Evolutionary conservation across 768 basidiomycete species (phyloP).

Genomic region (Agaricus sinodeliciosus): DNA sequence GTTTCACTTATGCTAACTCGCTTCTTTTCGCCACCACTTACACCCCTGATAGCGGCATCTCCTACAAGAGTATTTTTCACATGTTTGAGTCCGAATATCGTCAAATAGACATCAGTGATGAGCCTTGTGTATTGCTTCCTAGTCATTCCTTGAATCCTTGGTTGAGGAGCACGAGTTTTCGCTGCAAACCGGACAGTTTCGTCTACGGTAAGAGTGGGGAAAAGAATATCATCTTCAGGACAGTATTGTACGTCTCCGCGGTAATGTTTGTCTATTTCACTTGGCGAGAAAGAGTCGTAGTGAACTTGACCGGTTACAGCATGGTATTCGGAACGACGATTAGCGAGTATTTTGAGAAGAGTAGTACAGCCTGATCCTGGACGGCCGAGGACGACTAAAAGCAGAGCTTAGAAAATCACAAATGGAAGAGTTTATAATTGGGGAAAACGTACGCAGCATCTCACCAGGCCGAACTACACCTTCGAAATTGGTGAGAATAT

Average conservation of each 20-base stretch:
- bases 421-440: background rate
- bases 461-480: conserved; percentile 64
- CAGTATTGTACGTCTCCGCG: conserved; percentile 79
- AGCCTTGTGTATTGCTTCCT: conserved; percentile 37
- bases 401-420: background rate
- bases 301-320: conserved; percentile 60
- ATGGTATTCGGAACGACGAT: conserved; percentile 65
- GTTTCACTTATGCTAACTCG: conserved; percentile 60
- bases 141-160: conserved; percentile 34
- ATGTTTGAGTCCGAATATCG: conserved; percentile 73
- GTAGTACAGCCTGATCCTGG: conserved; percentile 85
- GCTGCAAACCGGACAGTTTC: conserved; percentile 71
- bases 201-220: conserved; percentile 76
- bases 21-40: conserved; percentile 75
- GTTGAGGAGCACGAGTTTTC: conserved; percentile 58
- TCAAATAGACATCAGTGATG: conserved; percentile 50
- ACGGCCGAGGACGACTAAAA: conserved; percentile 72
- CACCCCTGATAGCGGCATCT: conserved; percentile 67
- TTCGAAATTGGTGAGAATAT: conserved; percentile 57
- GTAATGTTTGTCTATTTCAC: conserved; percentile 55
- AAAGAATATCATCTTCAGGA: conserved; percentile 83
- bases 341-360: conserved; percentile 75
- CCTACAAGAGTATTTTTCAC: conserved; percentile 71
- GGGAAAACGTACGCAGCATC: conserved; percentile 59
- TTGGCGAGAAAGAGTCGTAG: conserved; percentile 70